These are phyloP conservation scores for Anthoceros angustus DNA, from an alignment of 225 moss, liverwort and hornwort genomes.

Conservation along the genomic window DNA sequence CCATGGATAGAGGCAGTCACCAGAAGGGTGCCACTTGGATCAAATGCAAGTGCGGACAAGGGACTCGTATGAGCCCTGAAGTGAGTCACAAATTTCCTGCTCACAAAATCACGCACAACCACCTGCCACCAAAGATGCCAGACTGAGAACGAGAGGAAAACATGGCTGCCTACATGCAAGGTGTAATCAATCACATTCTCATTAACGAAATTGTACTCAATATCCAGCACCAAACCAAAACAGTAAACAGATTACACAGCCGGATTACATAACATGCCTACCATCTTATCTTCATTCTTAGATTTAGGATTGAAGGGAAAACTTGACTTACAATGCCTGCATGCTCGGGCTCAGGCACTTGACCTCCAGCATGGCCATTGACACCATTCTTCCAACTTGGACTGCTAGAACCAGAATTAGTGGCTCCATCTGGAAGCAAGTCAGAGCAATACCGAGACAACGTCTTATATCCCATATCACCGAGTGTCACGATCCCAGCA, in stretches of 20 bases:
- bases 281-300: no score
- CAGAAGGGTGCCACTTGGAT: conserved; percentile 93
- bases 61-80: conserved; percentile 95
- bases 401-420: conserved; percentile 47
- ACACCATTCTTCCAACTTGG: conserved; percentile 57
- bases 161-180: background rate
- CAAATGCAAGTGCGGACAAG: conserved; percentile 75
- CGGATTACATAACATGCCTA: background rate
- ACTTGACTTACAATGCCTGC: conserved; percentile 59
- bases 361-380: conserved; percentile 51
- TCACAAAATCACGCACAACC: conserved; percentile 88
- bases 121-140: conserved; percentile 30
- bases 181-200: background rate
- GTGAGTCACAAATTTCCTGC: conserved; percentile 71
- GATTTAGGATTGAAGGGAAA: no score
- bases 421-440: conserved; percentile 64
- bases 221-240: no score
- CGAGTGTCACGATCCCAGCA: conserved; percentile 82
- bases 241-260: no score
- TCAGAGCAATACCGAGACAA: conserved; percentile 71
- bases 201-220: background rate
- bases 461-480: conserved; percentile 84
- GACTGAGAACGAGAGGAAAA: background rate
- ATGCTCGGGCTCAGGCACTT: conserved; percentile 58
- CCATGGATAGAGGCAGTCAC: conserved; percentile 93